These are phyloP conservation scores for Chrysosporium queenslandicum DNA, from an alignment of 2,329 filamentous ascomycete species.

Conservation along the genomic window DNA sequence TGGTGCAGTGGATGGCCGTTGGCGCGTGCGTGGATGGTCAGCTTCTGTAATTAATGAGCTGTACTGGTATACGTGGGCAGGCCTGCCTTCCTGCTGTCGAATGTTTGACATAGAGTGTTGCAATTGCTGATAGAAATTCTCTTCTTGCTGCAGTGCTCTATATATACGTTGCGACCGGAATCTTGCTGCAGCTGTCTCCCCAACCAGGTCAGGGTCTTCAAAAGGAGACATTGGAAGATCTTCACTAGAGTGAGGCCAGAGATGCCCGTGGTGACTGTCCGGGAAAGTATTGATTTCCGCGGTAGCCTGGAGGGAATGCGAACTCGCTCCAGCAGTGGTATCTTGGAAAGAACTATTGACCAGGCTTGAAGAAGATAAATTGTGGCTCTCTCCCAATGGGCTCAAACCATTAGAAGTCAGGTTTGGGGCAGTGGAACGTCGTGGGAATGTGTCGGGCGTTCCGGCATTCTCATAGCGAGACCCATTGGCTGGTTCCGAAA, in stretches of 20 bases:
- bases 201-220: conserved; percentile 59
- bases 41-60: conserved; percentile 15
- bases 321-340: not conserved
- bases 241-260: conserved; percentile 10
- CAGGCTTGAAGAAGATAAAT: conserved; percentile 12
- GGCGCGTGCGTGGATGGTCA: conserved; percentile 2
- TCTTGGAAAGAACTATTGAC: conserved; percentile 11
- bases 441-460: not conserved
- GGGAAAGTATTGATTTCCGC: not conserved
- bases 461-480: conserved; percentile 1
- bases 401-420: not conserved
- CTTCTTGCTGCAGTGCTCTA: conserved; percentile 37
- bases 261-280: not conserved
- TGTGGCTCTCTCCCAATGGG: conserved; percentile 5
- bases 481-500: not conserved
- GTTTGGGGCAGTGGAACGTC: conserved; percentile 5
- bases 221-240: conserved; percentile 40
- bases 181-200: conserved; percentile 52
- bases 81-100: conserved; percentile 7
- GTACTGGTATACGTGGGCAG: conserved; percentile 30
- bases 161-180: conserved; percentile 47
- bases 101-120: conserved; percentile 18
- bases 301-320: not conserved
- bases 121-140: conserved; percentile 28
- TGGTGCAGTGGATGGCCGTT: conserved; percentile 6